Evolutionary conservation across 2,329 filamentous ascomycete species (phyloP).

Genomic region (Chrysoporthe deuterocubensis): DNA sequence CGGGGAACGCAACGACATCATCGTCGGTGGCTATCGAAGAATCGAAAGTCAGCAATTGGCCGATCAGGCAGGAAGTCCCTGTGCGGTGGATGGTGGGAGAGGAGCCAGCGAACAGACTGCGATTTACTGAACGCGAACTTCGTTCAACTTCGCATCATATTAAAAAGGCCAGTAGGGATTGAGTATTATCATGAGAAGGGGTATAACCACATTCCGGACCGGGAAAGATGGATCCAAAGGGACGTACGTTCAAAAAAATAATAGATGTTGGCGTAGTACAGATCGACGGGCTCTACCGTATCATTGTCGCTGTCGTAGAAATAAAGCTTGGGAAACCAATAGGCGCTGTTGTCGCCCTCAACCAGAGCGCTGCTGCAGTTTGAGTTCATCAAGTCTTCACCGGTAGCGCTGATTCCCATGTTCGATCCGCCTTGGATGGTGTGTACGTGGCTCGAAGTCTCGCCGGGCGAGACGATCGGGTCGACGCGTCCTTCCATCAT

Average conservation of each 20-base stretch:
- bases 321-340: conserved; percentile 77
- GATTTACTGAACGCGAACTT: too few species aligned
- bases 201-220: background rate
- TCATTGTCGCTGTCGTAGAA: conserved; percentile 67
- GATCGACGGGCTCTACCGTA: conserved; percentile 66
- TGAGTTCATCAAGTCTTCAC: conserved; percentile 61
- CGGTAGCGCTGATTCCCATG: conserved; percentile 66
- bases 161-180: background rate
- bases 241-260: conserved; percentile 67
- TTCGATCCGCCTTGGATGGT: conserved; percentile 71
- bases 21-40: conserved; percentile 54
- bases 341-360: conserved; percentile 71
- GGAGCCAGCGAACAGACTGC: too few species aligned
- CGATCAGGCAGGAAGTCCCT: background rate
- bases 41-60: background rate
- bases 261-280: conserved; percentile 77
- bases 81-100: background rate
- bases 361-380: conserved; percentile 73
- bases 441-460: conserved; percentile 66
- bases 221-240: background rate
- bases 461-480: conserved; percentile 69
- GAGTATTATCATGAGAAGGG: background rate
- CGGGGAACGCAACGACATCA: conserved; percentile 70
- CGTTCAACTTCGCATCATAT: too few species aligned
- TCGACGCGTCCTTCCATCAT: conserved; percentile 66